These are phyloP conservation scores for Hypholoma fasciculare DNA, from an alignment of 768 basidiomycete genomes.

Conservation along the genomic window DNA sequence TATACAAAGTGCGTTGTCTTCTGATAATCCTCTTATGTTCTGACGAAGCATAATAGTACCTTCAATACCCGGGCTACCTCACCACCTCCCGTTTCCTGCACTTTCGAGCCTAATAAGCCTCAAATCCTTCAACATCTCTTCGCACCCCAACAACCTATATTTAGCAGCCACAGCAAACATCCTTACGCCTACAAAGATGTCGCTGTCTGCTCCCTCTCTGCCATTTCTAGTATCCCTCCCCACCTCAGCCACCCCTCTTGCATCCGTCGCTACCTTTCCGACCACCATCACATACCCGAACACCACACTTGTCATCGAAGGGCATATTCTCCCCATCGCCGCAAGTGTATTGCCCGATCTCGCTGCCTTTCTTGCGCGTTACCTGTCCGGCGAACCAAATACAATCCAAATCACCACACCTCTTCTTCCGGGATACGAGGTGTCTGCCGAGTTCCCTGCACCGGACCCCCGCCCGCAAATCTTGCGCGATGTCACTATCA, in stretches of 20 bases:
- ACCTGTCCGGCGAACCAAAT: conserved; percentile 57
- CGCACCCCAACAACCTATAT: conserved; percentile 30
- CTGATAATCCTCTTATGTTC: conserved; percentile 4
- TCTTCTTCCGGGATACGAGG: conserved; percentile 46
- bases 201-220: conserved; percentile 52
- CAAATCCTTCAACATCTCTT: conserved; percentile 49
- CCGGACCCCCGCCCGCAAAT: conserved; percentile 65
- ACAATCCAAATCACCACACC: conserved; percentile 55
- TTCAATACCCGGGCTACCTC: conserved; percentile 63
- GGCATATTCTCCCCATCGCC: conserved; percentile 55
- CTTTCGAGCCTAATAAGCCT: conserved; percentile 62
- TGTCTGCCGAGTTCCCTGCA: conserved; percentile 61
- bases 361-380: conserved; percentile 64
- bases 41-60: conserved; percentile 48
- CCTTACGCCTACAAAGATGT: conserved; percentile 53
- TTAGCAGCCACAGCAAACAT: conserved; percentile 56
- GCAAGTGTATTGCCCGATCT: conserved; percentile 39
- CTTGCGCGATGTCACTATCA: conserved; percentile 71
- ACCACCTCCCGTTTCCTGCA: conserved; percentile 49
- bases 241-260: conserved; percentile 41
- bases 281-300: conserved; percentile 70
- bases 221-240: conserved; percentile 46
- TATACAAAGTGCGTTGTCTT: conserved; percentile 49
- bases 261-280: conserved; percentile 52
- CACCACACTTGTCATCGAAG: conserved; percentile 56